Conservation (phyloP, 176 grass and related monocot genomes). For the Thalia dealbata region DNA sequence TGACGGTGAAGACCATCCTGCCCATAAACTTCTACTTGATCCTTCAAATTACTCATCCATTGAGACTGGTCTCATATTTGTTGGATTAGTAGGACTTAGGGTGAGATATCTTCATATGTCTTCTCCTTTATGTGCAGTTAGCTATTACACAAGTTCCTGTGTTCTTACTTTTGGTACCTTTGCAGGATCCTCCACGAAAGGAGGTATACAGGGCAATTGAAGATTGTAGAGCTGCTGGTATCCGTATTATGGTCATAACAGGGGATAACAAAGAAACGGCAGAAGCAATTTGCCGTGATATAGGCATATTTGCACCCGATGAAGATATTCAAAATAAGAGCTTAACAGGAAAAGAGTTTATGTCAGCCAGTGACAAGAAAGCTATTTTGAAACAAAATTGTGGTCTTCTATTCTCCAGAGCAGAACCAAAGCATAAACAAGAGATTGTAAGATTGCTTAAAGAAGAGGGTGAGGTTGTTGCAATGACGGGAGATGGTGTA, state of each 20-base stretch:
- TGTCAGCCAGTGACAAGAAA: constrained; percentile 60
- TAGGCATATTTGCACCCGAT: constrained; percentile 61
- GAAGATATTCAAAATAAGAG: constrained; percentile 76
- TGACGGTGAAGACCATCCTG: constrained; percentile 85
- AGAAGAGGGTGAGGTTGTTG: constrained; percentile 95
- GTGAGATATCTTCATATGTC: constrained; percentile 30
- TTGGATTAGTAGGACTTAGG: constrained; percentile 77
- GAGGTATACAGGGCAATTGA: constrained; percentile 91
- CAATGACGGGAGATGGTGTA: constrained; percentile 99
- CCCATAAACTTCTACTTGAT: constrained; percentile 90
- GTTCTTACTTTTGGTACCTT: not conserved
- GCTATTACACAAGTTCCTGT: not conserved
- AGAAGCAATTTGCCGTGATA: constrained; percentile 93
- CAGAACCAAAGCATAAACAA: constrained; percentile 98
- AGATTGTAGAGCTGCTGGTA: constrained; percentile 92
- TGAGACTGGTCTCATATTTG: constrained; percentile 76
- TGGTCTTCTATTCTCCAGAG: constrained; percentile 84
- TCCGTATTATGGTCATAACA: constrained; percentile 97
- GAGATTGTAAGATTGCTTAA: constrained; percentile 93
- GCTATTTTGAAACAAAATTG: constrained; percentile 43
- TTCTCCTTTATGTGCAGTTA: constrained; percentile 8
- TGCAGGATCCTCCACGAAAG: constrained; percentile 91
- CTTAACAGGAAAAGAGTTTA: constrained; percentile 81
- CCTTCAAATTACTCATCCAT: constrained; percentile 81
- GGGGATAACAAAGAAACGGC: constrained; percentile 99